Conservation (phyloP, 2,329 filamentous ascomycete genomes). For the Penicillium sclerotiorum region DNA sequence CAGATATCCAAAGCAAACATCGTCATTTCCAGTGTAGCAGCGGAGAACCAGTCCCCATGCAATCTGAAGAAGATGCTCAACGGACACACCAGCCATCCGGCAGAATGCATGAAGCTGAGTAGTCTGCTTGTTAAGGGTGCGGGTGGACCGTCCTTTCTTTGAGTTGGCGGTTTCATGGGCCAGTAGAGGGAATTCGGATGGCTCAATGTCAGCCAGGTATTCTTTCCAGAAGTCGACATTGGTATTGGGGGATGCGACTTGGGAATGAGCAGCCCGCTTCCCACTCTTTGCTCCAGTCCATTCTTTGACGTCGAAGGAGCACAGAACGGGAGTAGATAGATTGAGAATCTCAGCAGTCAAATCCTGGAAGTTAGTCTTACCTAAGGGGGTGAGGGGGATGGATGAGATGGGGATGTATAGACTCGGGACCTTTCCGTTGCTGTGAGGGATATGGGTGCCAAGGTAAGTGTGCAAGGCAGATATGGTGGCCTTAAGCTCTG, state of each 20-base stretch:
- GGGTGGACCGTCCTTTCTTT: conserved; percentile 12
- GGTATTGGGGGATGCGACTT: conserved; percentile 25
- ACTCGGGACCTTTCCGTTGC: conserved; percentile 38
- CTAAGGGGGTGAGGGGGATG: conserved; percentile 35
- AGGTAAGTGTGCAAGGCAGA: conserved; percentile 25
- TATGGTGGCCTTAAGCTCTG: conserved; percentile 16
- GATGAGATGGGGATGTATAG: conserved; percentile 35
- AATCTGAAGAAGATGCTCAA: conserved; percentile 38
- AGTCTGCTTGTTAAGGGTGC: conserved; percentile 24
- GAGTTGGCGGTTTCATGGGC: conserved; percentile 12
- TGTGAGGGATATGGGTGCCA: conserved; percentile 29
- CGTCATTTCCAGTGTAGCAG: conserved; percentile 47
- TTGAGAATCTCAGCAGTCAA: conserved; percentile 16
- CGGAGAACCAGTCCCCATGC: conserved; percentile 51
- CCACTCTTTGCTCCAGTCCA: conserved; percentile 20
- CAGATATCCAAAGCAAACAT: conserved; percentile 51
- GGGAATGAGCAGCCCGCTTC: conserved; percentile 7
- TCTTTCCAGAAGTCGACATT: conserved; percentile 50
- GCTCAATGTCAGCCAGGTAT: conserved; percentile 48
- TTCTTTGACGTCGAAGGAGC: conserved; percentile 21
- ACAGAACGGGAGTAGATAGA: conserved; percentile 12
- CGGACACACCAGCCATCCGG: conserved; percentile 21
- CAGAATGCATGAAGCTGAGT: conserved; percentile 28
- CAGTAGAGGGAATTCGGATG: conserved; percentile 49
- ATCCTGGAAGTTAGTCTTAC: conserved; percentile 36